Evolutionary conservation across 202 grass and related monocot genomes (phyloP), one percentile per base, ranked within the genome.

Genomic region (Hordeum pubiflorum): DNA sequence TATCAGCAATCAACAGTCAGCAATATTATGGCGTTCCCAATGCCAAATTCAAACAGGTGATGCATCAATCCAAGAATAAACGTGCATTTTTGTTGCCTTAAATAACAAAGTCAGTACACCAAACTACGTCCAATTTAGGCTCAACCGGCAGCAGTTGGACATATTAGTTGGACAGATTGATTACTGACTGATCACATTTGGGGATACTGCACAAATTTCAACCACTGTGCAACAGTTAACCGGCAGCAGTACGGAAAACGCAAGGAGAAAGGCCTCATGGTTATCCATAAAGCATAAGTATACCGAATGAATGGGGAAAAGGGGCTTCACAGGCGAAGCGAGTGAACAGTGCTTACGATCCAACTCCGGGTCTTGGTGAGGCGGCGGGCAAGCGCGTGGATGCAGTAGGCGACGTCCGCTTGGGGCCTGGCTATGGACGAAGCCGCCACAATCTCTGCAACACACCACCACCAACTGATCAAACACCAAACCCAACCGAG

Each of bases 301-400:
- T 22, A 12, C 56, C 23, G 34, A 71, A 84, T 32, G 7, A 58
- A 81, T 27, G 9, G 39, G 39, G 21, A 38, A 48, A 29, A 27
- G 27, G 27, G 58, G 18, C 3, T 13, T 73, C 32, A 22, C n/a
- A 3, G 9, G 4, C 12, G 39, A 48, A 8, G 4, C 14, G n/a
- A 26, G 39, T 62, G 68, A 20, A 63, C 4, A 41, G 59, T 43
- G 79, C 81, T 66, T 94, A 97, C 94, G 41, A 91, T 97, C 92
- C 94, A 97, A 69, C 91, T 97, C 65, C 86, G 88, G 9, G 92
- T 94, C 77, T 94, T 97, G 57, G 92, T 76, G 40, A 97, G 91
- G 38, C 94, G 86, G 58, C 90, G 79, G 26, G 92, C 87, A 63
- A 97, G 79, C 20, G 92, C 94, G 48, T 97, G 92, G 79, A 94